phyloP scores from a whole-genome alignment of 345 rosid species.

The Gossypium raimondii region DNA sequence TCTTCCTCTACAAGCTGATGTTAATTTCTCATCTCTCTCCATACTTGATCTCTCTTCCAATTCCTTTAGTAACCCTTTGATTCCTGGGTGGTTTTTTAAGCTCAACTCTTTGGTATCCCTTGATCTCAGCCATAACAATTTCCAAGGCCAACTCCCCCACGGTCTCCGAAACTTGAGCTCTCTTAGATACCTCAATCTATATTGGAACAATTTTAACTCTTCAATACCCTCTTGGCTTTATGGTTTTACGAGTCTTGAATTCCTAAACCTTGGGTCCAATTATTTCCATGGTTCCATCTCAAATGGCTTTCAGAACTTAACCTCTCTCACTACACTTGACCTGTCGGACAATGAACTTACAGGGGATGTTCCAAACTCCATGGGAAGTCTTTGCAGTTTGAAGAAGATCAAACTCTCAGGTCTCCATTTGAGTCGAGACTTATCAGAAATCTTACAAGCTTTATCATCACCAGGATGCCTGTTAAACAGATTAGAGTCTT shows the following conservation, averaged over 20 bases:
- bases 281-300: constrained; percentile 19
- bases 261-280: constrained; percentile 2
- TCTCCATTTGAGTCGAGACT: not conserved
- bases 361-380: not conserved
- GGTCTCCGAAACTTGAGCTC: constrained; percentile 18
- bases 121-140: not conserved
- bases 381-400: constrained; percentile 15
- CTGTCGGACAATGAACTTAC: not conserved
- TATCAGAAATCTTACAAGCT: not conserved
- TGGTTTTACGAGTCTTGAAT: constrained; percentile 14
- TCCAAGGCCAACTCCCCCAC: constrained; percentile 3
- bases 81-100: constrained; percentile 18
- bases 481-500: not conserved
- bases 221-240: constrained; percentile 18
- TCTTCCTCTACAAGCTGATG: not conserved
- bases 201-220: constrained; percentile 5
- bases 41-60: constrained; percentile 19
- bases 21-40: constrained; percentile 21
- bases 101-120: constrained; percentile 11
- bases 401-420: not conserved
- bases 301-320: not conserved
- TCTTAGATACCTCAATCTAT: constrained; percentile 18
- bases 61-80: not conserved
- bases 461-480: constrained; percentile 6
- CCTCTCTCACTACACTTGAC: not conserved